Evolutionary conservation across 2,329 filamentous ascomycete genomes (phyloP).

Genomic region (Aspergillus bombycis): DNA sequence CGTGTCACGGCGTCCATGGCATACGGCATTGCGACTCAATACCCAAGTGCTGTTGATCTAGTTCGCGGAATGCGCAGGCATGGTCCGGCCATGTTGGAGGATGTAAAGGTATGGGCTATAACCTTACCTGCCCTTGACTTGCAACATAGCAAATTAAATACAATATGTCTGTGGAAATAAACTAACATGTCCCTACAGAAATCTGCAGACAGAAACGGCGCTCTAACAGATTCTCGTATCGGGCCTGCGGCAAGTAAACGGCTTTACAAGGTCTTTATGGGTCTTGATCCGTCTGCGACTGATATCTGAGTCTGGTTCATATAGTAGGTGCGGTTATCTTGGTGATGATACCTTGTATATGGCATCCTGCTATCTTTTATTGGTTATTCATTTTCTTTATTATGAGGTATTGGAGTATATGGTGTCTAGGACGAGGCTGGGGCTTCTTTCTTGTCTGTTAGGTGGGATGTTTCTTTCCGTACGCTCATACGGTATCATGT

Average conservation of each 20-base stretch:
- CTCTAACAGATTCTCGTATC: constrained; percentile 48
- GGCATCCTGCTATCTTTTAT: neutral
- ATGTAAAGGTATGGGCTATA: constrained; percentile 50
- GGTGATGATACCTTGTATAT: neutral
- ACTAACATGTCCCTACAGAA: constrained; percentile 36
- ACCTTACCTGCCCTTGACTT: neutral
- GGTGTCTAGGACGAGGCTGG: neutral
- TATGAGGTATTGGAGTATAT: neutral
- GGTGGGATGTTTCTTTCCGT: neutral
- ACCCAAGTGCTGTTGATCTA: constrained; percentile 60
- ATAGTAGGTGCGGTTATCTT: neutral
- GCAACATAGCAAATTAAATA: neutral
- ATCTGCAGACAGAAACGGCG: constrained; percentile 52
- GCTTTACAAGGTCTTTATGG: constrained; percentile 54
- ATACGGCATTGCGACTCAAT: constrained; percentile 67
- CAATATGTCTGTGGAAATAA: neutral
- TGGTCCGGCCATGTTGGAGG: constrained; percentile 66
- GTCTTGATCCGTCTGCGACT: constrained; percentile 47
- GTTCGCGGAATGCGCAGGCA: constrained; percentile 60
- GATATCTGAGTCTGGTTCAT: constrained; percentile 37
- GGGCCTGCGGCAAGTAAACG: constrained; percentile 53
- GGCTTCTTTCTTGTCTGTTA: neutral
- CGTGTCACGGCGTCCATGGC: constrained; percentile 74
- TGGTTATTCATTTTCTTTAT: neutral
- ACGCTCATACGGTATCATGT: neutral